Conservation (phyloP, 208 protist genomes). For the Trypanosoma boissoni region DNA sequence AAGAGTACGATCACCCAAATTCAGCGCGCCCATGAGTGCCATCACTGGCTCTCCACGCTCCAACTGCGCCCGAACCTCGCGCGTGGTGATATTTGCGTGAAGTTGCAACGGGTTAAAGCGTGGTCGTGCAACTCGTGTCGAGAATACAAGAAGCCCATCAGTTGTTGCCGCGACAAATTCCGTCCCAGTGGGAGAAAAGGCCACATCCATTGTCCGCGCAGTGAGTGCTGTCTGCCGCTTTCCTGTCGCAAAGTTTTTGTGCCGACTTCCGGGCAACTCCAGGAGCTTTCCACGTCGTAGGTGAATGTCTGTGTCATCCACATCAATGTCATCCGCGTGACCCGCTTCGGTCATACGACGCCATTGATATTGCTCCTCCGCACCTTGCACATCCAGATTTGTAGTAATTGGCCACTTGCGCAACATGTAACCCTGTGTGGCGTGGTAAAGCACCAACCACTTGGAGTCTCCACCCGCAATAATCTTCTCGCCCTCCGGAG, state of each 20-base stretch:
- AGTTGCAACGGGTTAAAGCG: constrained; percentile 86
- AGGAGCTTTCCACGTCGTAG: constrained; percentile 74
- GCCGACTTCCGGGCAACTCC: constrained; percentile 88
- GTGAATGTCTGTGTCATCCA: constrained; percentile 80
- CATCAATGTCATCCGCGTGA: constrained; percentile 82
- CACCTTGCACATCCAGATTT: constrained; percentile 84
- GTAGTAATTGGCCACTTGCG: constrained; percentile 89
- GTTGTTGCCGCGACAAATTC: constrained; percentile 90
- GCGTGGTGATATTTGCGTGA: constrained; percentile 55
- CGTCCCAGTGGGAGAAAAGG: constrained; percentile 76
- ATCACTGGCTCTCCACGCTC: constrained; percentile 52
- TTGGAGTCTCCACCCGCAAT: constrained; percentile 87
- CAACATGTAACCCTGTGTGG: constrained; percentile 84
- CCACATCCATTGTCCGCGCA: constrained; percentile 73
- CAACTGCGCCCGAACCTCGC: constrained; percentile 50
- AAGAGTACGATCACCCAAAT: constrained; percentile 70
- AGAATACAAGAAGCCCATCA: constrained; percentile 88
- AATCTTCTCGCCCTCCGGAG: constrained; percentile 85
- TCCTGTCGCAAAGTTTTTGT: constrained; percentile 86
- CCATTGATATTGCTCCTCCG: constrained; percentile 91
- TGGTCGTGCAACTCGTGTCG: constrained; percentile 63
- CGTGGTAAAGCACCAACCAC: constrained; percentile 88
- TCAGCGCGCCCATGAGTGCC: constrained; percentile 78
- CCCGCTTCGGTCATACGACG: constrained; percentile 80
- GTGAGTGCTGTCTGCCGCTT: constrained; percentile 86